Evolutionary conservation across 2,329 filamentous ascomycete genomes (phyloP).

Genomic region (Neofusicoccum ribis): DNA sequence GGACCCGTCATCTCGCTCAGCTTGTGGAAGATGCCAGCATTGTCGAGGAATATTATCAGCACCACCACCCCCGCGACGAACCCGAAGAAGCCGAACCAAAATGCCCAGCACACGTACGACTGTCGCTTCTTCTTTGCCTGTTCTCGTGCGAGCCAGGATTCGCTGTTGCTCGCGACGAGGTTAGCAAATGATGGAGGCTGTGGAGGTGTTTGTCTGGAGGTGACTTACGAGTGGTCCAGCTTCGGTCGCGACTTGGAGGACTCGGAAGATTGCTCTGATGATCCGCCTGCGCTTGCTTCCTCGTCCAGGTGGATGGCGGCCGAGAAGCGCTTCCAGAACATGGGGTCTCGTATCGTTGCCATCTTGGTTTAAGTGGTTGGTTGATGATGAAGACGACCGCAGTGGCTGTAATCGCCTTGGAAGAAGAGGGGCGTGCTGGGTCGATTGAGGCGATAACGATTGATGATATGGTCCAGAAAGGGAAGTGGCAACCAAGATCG

Average conservation of each 20-base stretch:
- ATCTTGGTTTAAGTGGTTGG: constrained; percentile 30
- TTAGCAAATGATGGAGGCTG: background rate
- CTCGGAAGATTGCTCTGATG: background rate
- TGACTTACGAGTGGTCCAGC: constrained; percentile 42
- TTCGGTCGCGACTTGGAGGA: constrained; percentile 22
- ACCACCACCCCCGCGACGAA: constrained; percentile 48
- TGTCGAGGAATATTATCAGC: constrained; percentile 46
- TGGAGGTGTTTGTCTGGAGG: too few species aligned
- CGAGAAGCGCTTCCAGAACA: constrained; percentile 63
- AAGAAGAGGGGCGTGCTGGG: background rate
- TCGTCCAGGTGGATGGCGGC: constrained; percentile 59
- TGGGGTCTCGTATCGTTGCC: constrained; percentile 57
- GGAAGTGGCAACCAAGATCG: constrained; percentile 3
- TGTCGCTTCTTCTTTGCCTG: constrained; percentile 49
- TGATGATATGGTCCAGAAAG: background rate
- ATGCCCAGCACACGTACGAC: constrained; percentile 50
- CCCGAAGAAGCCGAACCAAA: constrained; percentile 48
- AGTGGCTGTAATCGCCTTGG: background rate
- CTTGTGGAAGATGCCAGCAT: constrained; percentile 25
- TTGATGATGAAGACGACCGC: background rate
- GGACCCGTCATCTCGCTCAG: background rate
- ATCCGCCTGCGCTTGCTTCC: constrained; percentile 28
- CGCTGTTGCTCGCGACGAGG: constrained; percentile 35
- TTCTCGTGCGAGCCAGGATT: constrained; percentile 56
- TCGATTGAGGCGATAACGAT: background rate